Base-by-base conservation (phyloP, 2,329 filamentous ascomycete genomes). In the Annulohypoxylon truncatum region DNA sequence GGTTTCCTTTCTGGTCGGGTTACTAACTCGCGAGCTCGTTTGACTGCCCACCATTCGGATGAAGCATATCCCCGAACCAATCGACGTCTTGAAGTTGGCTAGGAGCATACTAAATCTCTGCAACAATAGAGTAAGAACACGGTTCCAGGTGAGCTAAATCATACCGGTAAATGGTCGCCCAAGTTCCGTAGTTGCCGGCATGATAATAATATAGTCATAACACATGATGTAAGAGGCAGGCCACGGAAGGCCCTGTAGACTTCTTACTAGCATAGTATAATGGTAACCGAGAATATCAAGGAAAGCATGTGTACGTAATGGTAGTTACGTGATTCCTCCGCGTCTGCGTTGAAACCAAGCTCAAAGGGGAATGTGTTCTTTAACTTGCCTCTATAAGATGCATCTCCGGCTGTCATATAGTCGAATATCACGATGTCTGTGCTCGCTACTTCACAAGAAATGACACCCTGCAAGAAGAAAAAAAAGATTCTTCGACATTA, bases 301-400 rank as follows among this genome's bases (percentile, higher is more conserved):
- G 22, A 42, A 50, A 42, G n/a, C 13, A 10, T 13, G 24, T 44
- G 53, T 50, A 56, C 47, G 51, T 56, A 57, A 58, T 59, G 29
- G 52, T 29, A 33, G 56, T 52, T 40, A 64, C 61, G 55, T 56
- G 62, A 47, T 63, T 53, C 48, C 33, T 59, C 56, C 48, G 44
- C 57, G 38, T 22, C 54, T 52, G 60, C 63, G 52, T 56, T 46
- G 18, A 61, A n/a, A 38, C 63, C 60, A 67, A 15, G 52, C 60
- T 67, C 26, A 66, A 69, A 69, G 55, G 60, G 66, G 66, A 69
- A 69, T 69, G 66, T 69, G 66, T 66, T 64, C 22, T 59, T 67
- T 33, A 61, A 61, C 59, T 59, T 67, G 44, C 60, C 53, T 69
- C 64, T 58, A 53, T 33, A 52, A 67, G 53, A 61, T 67, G 67